These are phyloP conservation scores for Peribolospora kevripleyi DNA, from an alignment of 768 basidiomycete genomes.

Conservation along the genomic window DNA sequence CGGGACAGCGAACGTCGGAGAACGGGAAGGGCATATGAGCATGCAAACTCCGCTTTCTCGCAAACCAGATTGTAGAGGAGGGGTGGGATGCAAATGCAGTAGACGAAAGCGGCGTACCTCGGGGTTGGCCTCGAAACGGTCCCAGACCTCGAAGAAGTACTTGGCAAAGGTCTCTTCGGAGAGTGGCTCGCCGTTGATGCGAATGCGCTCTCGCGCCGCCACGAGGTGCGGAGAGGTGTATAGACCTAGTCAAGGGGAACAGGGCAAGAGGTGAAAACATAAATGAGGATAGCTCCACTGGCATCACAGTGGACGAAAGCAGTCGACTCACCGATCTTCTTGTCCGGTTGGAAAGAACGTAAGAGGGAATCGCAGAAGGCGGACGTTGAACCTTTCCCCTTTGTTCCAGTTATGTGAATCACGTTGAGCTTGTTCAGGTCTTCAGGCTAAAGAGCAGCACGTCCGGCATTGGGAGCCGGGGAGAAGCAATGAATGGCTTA, in stretches of 20 bases:
- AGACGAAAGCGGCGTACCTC: slow-evolving; percentile 24
- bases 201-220: slow-evolving; percentile 81
- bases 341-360: slow-evolving; percentile 42
- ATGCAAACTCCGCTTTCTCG: too few species aligned
- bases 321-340: slow-evolving; percentile 46
- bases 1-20: background rate
- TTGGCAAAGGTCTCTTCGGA: slow-evolving; percentile 67
- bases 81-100: background rate
- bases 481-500: background rate
- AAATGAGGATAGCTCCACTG: too few species aligned
- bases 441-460: slow-evolving; percentile 30
- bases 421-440: slow-evolving; percentile 75
- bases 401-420: slow-evolving; percentile 89
- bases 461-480: background rate
- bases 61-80: too few species aligned
- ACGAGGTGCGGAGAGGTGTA: slow-evolving; percentile 95
- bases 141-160: slow-evolving; percentile 94
- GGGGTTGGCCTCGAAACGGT: slow-evolving; percentile 40
- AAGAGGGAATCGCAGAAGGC: slow-evolving; percentile 77
- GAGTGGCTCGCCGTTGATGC: slow-evolving; percentile 71
- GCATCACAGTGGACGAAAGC: background rate
- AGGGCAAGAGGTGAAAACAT: too few species aligned
- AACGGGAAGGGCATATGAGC: background rate
- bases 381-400: slow-evolving; percentile 92
- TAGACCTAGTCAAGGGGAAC: slow-evolving; percentile 31